A percentile compares a stretch with the other conserved stretches of the same genome.
phyloP scores from a whole-genome alignment of 176 grass and related monocot species.

The Oryza meridionalis region DNA sequence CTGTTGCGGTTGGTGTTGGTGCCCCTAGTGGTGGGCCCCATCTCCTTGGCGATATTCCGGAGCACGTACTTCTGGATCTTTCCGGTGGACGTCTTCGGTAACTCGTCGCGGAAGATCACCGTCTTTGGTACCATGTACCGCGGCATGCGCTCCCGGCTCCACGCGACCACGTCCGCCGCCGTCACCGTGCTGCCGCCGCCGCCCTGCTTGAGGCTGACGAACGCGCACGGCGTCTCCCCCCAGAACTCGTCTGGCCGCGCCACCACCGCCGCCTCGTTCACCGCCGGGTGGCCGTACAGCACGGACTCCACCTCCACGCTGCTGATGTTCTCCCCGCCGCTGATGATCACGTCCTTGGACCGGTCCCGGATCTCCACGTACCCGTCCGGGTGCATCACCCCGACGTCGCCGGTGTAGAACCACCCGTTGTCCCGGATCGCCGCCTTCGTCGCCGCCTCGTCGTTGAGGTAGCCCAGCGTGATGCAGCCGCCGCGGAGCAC shows the following conservation, averaged over 20 bases:
- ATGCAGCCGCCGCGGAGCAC: slow-evolving; percentile 64
- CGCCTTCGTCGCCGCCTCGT: slow-evolving; percentile 42
- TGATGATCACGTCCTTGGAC: slow-evolving; percentile 97
- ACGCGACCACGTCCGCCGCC: slow-evolving; percentile 54
- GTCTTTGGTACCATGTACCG: slow-evolving; percentile 84
- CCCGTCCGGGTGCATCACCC: slow-evolving; percentile 80
- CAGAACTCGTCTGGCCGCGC: slow-evolving; percentile 74
- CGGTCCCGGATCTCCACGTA: slow-evolving; percentile 86
- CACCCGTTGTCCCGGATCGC: slow-evolving; percentile 60
- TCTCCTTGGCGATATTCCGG: slow-evolving; percentile 57
- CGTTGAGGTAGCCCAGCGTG: slow-evolving; percentile 70
- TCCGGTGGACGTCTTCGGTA: slow-evolving; percentile 89
- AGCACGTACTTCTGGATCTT: slow-evolving; percentile 83
- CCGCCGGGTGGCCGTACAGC: slow-evolving; percentile 71
- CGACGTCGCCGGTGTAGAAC: slow-evolving; percentile 88
- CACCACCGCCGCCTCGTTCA: slow-evolving; percentile 79
- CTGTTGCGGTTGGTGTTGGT: background rate
- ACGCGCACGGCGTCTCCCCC: slow-evolving; percentile 94
- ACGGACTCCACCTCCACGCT: slow-evolving; percentile 90
- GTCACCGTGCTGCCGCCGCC: slow-evolving; percentile 41
- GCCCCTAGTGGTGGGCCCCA: slow-evolving; percentile 37
- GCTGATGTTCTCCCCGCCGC: slow-evolving; percentile 91
- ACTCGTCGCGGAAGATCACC: slow-evolving; percentile 54
- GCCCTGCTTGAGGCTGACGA: slow-evolving; percentile 59
- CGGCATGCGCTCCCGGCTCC: slow-evolving; percentile 84